Conservation (phyloP, 768 basidiomycete genomes). For the Suillus spraguei region DNA sequence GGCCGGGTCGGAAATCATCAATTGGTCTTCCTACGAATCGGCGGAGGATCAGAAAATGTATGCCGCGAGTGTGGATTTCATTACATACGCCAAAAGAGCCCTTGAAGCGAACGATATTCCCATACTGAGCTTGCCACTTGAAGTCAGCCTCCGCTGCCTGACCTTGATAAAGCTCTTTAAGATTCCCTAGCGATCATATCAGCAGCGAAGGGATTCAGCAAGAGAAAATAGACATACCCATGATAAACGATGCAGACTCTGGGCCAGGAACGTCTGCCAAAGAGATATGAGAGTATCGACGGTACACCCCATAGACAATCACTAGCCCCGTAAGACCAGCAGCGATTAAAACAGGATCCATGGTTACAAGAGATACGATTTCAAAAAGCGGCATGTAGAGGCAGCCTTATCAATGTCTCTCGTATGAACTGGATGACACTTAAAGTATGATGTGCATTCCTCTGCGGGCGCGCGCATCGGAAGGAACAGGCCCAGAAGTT, state of each 20-base stretch:
- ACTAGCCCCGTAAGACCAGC: constrained; percentile 14
- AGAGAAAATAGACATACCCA: constrained; percentile 14
- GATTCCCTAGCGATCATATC: constrained; percentile 26
- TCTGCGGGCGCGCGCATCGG: constrained; percentile 11
- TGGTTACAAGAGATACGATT: constrained; percentile 5
- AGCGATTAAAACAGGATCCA: constrained; percentile 13
- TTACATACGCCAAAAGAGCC: constrained; percentile 27
- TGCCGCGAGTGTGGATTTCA: background rate
- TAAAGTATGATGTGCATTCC: constrained; percentile 1
- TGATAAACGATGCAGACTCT: constrained; percentile 24
- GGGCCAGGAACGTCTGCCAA: constrained; percentile 24
- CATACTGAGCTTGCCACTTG: constrained; percentile 34
- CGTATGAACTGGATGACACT: constrained; percentile 13
- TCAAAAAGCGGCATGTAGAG: background rate
- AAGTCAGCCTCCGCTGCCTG: constrained; percentile 30
- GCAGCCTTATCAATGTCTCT: constrained; percentile 10
- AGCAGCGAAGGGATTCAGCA: constrained; percentile 22
- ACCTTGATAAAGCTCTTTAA: constrained; percentile 30
- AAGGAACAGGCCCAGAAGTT: background rate
- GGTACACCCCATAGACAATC: constrained; percentile 13
- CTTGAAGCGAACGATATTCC: constrained; percentile 31
- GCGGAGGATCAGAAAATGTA: constrained; percentile 15
- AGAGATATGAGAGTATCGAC: constrained; percentile 8
- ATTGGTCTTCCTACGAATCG: constrained; percentile 41
- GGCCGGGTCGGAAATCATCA: constrained; percentile 51